phyloP scores from a whole-genome alignment of 2,329 filamentous ascomycete species.

The Microdochium bolleyi region DNA sequence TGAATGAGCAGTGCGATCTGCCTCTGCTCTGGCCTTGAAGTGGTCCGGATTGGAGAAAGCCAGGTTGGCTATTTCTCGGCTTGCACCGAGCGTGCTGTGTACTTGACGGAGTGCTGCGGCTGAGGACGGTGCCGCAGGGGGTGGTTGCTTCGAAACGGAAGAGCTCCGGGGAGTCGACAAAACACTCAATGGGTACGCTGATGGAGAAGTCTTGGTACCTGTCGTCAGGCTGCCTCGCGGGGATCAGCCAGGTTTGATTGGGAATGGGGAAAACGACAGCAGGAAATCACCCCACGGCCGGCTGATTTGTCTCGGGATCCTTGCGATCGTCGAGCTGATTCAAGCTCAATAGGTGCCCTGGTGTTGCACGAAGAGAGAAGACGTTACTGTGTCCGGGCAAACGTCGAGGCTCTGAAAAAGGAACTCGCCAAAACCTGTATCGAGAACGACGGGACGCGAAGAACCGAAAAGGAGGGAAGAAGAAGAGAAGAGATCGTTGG shows the following conservation, averaged over 20 bases:
- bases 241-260: no score
- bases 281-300: no score
- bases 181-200: no score
- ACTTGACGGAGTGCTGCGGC: conserved; percentile 9
- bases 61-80: conserved; percentile 48
- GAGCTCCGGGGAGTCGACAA: no score
- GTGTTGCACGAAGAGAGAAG: no score
- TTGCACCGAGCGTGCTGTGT: conserved; percentile 44
- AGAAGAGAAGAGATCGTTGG: conserved; percentile 1
- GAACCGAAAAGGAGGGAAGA: conserved; percentile 1
- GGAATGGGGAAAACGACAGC: no score
- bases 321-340: no score
- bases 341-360: no score
- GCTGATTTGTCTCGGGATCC: no score
- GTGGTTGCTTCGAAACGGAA: neutral
- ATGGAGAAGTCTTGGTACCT: no score
- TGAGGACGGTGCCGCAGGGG: neutral
- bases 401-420: neutral
- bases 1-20: conserved; percentile 43
- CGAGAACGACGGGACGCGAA: neutral
- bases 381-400: no score
- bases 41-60: conserved; percentile 47
- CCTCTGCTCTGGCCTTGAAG: conserved; percentile 47
- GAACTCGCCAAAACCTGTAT: neutral
- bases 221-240: no score